Conservation (phyloP, 106 monocot genomes). For the Gastrodia elata region DNA sequence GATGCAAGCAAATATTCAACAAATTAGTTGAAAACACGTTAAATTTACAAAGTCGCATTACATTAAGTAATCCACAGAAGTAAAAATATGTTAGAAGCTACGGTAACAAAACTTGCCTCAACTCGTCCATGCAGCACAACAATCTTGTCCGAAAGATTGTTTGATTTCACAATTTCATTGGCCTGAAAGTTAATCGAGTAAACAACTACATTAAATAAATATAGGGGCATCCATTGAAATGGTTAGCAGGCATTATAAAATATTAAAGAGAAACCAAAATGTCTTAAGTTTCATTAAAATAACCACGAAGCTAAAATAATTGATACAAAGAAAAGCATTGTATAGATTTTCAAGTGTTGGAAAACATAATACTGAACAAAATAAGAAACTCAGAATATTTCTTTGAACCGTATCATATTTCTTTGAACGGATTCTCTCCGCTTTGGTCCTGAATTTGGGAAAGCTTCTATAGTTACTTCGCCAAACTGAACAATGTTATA, state of each 20-base stretch:
- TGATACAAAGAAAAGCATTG: not conserved
- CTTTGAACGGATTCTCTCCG: not conserved
- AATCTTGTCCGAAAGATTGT: slow-evolving; percentile 79
- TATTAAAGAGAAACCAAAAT: not conserved
- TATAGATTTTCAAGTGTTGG: not conserved
- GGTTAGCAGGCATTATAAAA: not conserved
- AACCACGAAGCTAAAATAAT: not conserved
- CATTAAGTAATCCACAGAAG: not conserved
- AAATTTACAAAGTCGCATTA: not conserved
- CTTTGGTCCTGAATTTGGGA: not conserved
- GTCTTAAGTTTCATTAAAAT: not conserved
- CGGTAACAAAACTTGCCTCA: slow-evolving; percentile 42
- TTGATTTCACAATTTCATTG: slow-evolving; percentile 83
- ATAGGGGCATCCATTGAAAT: not conserved
- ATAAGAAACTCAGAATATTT: not conserved
- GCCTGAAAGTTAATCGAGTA: slow-evolving; percentile 35
- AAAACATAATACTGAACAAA: not conserved
- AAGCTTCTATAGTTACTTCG: not conserved
- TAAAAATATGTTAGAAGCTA: not conserved
- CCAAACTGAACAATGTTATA: not conserved
- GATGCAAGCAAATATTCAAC: not conserved
- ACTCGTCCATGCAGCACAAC: slow-evolving; percentile 89
- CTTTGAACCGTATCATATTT: not conserved
- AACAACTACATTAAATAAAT: not conserved
- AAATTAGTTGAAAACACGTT: not conserved